phyloP scores from a whole-genome alignment of 2,329 filamentous ascomycete species.

The Fusarium annulatum region DNA sequence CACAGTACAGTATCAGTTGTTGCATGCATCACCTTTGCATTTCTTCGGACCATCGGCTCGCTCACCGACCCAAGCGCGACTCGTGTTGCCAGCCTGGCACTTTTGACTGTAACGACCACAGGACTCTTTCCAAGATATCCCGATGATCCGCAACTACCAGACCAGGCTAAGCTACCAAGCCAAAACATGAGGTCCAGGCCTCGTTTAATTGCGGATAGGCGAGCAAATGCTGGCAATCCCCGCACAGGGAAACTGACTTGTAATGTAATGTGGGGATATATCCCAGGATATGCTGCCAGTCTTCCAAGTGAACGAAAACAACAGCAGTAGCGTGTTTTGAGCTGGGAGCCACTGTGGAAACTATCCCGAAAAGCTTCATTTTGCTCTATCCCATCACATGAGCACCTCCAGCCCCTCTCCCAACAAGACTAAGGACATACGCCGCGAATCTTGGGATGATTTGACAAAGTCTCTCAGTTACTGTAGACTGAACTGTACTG shows the following conservation, averaged over 20 bases:
- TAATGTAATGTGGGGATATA: constrained; percentile 22
- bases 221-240: constrained; percentile 12
- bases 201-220: background rate
- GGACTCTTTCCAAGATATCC: constrained; percentile 5
- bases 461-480: background rate
- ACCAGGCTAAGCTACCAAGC: constrained; percentile 17
- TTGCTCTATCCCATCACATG: background rate
- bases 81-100: constrained; percentile 22
- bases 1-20: background rate
- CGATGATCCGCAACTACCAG: constrained; percentile 22
- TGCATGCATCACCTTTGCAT: background rate
- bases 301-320: constrained; percentile 21
- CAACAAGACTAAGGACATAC: background rate
- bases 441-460: background rate
- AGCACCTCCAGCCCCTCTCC: background rate
- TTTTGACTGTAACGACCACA: background rate
- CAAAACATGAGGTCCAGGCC: constrained; percentile 9
- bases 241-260: constrained; percentile 26
- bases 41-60: constrained; percentile 22
- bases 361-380: constrained; percentile 27
- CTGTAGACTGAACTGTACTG: background rate
- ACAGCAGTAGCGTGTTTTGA: constrained; percentile 9
- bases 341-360: constrained; percentile 14
- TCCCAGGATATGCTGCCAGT: background rate
- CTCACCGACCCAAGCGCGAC: constrained; percentile 31